Percentiles rank a stretch among this genome's conserved stretches.
phyloP scores from a whole-genome alignment of 2,329 filamentous ascomycete genomes.

The Alternaria panax region DNA sequence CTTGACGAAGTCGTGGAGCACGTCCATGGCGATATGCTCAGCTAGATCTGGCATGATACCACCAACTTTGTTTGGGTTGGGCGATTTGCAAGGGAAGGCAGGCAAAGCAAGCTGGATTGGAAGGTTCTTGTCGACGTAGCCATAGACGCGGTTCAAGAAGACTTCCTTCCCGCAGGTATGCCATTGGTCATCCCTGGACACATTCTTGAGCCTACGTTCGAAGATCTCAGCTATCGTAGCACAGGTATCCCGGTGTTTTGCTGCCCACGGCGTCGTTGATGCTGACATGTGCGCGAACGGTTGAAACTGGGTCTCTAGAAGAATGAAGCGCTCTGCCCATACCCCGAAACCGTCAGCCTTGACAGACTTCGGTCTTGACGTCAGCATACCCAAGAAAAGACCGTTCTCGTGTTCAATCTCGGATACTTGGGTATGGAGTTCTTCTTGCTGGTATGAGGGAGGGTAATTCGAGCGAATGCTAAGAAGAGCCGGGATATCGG shows the following conservation, averaged over 20 bases:
- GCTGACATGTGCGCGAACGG: constrained; percentile 29
- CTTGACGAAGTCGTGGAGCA: constrained; percentile 52
- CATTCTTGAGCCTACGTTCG: constrained; percentile 38
- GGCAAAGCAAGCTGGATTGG: constrained; percentile 54
- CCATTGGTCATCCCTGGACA: constrained; percentile 41
- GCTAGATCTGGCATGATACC: constrained; percentile 55
- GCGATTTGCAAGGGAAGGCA: constrained; percentile 69
- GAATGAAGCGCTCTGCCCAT: constrained; percentile 41
- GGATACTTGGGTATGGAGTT: constrained; percentile 8
- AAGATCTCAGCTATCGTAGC: constrained; percentile 35
- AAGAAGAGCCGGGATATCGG: constrained; percentile 25
- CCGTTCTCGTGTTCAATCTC: constrained; percentile 34
- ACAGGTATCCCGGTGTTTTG: constrained; percentile 3
- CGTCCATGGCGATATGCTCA: constrained; percentile 53
- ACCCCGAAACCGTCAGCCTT: constrained; percentile 23
- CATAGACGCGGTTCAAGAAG: constrained; percentile 38
- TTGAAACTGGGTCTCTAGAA: constrained; percentile 38
- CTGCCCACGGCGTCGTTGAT: constrained; percentile 27
- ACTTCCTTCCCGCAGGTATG: constrained; percentile 27
- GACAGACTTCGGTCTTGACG: constrained; percentile 33
- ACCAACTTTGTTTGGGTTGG: constrained; percentile 64
- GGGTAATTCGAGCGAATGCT: constrained; percentile 20
- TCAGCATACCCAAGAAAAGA: constrained; percentile 30
- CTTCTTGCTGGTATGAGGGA: not conserved
- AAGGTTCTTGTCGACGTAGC: constrained; percentile 36